Base-by-base conservation (phyloP, 345 rosid genomes). In the Draba incana region DNA sequence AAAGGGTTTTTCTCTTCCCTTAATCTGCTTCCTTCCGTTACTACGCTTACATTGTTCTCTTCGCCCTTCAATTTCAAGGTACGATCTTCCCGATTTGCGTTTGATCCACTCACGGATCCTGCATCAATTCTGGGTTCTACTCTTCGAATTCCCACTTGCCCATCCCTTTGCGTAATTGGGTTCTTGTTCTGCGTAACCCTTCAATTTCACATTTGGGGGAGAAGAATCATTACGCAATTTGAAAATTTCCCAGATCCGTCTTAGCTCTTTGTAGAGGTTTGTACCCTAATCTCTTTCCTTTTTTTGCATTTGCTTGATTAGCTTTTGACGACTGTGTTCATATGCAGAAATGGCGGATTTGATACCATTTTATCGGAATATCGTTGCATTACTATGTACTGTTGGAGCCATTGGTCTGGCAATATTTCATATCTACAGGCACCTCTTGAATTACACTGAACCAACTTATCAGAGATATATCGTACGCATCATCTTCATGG, bases 401-500 rank as follows among this genome's bases (percentile, higher is more conserved):
- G 71, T 31, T 45, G 96, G 88, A 62, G 90, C 99, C 48, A 86
- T 85, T 57, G 77, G 83, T 14, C 72, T 91, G 82, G 94, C 97
- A 0, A 70, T 87, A 46, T 74, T 78, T 43, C 97, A 94, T 66
- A 88, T 94, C 57, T 94, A 91, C 81, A 78, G 85, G 69, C 99
- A 94, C 61, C 89, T 94, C 8, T 42, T 83, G 69, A 94, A 94
- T 78, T 94, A 94, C 80, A 91, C 96, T 0, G 97, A 94, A 69
- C 99, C 97, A 63, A 87, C 88, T 72, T 94, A 88, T 43, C 99
- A 94, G 87, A 85, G 97, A 87, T 94, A 72, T 51, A 88, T 88
- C 10, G 99, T 94, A 6, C 97, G 99, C 62, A 94, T 94, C 74
- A 70, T 94, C 75, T 88, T 91, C 62, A 94, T 94, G 97, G 99